A percentile compares a stretch with the other conserved stretches of the same genome.
These are phyloP conservation scores for Chaetoceros tenuissimus DNA, from an alignment of 108 stramenopile species.

Conservation along the genomic window DNA sequence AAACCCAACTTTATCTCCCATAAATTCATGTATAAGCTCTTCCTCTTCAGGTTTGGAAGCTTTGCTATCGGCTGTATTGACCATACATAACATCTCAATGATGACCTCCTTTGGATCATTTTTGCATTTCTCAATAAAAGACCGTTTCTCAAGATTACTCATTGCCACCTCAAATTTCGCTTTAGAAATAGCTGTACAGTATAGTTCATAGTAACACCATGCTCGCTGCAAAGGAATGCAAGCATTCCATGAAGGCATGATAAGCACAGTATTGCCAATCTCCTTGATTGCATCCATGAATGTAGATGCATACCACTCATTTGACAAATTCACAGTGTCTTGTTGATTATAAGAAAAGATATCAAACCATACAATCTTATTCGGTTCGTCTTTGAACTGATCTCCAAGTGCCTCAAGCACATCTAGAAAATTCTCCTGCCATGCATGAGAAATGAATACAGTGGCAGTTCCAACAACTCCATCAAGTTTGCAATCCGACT, in stretches of 20 bases:
- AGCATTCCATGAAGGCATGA: neutral
- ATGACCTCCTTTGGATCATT: neutral
- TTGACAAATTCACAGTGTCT: neutral
- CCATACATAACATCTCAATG: neutral
- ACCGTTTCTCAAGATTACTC: too few relatives aligned
- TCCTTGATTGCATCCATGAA: neutral
- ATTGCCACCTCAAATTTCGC: neutral
- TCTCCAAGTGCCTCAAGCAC: neutral
- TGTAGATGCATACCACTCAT: neutral
- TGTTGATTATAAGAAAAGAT: neutral
- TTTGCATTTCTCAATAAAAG: neutral
- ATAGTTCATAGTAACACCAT: neutral
- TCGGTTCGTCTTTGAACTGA: neutral
- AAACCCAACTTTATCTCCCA: neutral
- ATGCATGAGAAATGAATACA: neutral
- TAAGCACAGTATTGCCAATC: neutral
- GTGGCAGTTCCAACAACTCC: neutral
- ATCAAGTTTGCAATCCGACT: neutral
- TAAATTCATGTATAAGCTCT: neutral
- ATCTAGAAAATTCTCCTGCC: neutral
- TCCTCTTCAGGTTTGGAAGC: neutral
- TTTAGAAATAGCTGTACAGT: neutral
- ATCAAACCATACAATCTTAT: neutral
- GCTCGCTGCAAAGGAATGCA: neutral
- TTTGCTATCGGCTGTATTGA: neutral